Conservation (phyloP, 1,139 yeast species). For the Sugiyamaella paludigena region DNA sequence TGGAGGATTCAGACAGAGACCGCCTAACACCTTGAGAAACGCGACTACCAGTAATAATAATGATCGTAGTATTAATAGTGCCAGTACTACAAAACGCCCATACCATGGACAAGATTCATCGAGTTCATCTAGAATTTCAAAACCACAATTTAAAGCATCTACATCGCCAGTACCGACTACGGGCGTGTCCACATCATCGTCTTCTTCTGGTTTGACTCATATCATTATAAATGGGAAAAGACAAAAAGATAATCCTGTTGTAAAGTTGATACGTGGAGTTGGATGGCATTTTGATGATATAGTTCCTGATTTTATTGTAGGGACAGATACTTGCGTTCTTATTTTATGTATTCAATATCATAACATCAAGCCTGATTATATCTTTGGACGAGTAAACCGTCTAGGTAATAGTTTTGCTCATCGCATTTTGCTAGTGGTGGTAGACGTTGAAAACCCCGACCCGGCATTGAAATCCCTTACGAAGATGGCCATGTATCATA, state of each 20-base stretch:
- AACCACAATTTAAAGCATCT: neutral
- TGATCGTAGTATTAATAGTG: neutral
- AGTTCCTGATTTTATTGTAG: conserved; percentile 59
- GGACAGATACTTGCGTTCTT: conserved; percentile 64
- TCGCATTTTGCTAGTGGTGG: conserved; percentile 66
- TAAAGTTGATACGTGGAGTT: conserved; percentile 48
- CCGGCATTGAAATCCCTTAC: conserved; percentile 68
- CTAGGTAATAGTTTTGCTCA: conserved; percentile 49
- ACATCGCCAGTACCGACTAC: neutral
- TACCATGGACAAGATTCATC: neutral
- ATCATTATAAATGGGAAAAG: conserved; percentile 26
- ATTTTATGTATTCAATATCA: conserved; percentile 78
- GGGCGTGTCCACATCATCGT: neutral
- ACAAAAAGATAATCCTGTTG: conserved; percentile 60
- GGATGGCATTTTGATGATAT: conserved; percentile 49
- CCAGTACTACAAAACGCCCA: neutral
- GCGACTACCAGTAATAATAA: neutral
- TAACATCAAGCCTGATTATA: conserved; percentile 82
- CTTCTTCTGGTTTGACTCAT: neutral
- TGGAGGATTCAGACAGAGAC: no score
- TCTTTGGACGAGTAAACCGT: conserved; percentile 65
- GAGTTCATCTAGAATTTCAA: neutral
- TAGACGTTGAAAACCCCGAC: conserved; percentile 75
- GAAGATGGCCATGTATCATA: conserved; percentile 66
- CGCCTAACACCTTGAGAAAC: no score